Percentiles rank a stretch among this genome's conserved stretches.
phyloP scores from a whole-genome alignment of 768 basidiomycete species.

The Trametes cubensis region DNA sequence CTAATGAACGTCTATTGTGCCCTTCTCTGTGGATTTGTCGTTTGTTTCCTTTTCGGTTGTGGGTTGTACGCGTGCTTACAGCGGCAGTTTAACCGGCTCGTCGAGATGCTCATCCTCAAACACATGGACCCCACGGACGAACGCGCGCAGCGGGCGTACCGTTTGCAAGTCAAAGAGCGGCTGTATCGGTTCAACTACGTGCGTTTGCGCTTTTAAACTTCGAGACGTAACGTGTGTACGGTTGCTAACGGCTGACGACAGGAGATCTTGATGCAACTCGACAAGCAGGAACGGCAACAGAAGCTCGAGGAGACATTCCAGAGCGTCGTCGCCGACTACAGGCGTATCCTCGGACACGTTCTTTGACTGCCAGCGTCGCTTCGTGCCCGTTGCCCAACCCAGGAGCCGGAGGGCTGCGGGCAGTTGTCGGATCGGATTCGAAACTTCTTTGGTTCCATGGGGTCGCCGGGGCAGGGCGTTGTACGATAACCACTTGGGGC shows the following conservation, averaged over 20 bases:
- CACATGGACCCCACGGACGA: slow-evolving; percentile 66
- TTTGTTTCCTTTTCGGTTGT: slow-evolving; percentile 2
- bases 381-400: neutral
- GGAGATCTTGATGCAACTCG: slow-evolving; percentile 88
- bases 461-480: slow-evolving; percentile 4
- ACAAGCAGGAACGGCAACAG: slow-evolving; percentile 82
- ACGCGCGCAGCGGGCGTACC: slow-evolving; percentile 61
- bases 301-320: slow-evolving; percentile 95
- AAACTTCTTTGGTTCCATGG: neutral
- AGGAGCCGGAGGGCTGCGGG: neutral
- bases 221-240: neutral
- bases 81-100: slow-evolving; percentile 91
- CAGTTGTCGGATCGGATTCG: neutral
- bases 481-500: slow-evolving; percentile 8
- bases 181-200: slow-evolving; percentile 95
- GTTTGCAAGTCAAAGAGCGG: slow-evolving; percentile 93
- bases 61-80: slow-evolving; percentile 35
- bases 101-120: slow-evolving; percentile 79
- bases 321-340: slow-evolving; percentile 82
- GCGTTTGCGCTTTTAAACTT: slow-evolving; percentile 35
- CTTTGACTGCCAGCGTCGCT: neutral
- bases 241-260: slow-evolving; percentile 34
- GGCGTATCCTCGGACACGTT: slow-evolving; percentile 60
- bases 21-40: neutral
- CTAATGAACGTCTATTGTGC: neutral